Evolutionary conservation across 495 filamentous ascomycete genomes (phyloP).

Genomic region (Daldinia concentrica): DNA sequence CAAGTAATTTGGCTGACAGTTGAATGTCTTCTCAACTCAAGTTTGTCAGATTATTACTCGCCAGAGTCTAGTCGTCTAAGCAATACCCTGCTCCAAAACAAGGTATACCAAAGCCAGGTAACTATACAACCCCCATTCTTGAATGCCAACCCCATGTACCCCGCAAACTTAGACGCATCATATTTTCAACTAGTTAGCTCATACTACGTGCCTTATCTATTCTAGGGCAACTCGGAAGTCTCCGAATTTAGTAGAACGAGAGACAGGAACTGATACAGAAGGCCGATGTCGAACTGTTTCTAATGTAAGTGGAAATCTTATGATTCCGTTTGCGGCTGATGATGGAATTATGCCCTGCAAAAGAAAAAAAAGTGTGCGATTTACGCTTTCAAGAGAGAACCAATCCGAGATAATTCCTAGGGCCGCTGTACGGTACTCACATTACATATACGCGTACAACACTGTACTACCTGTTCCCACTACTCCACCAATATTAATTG

Average conservation of each 20-base stretch:
- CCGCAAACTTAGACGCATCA: neutral
- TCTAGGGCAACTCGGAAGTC: neutral
- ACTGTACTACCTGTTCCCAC: neutral
- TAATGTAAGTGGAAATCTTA: neutral
- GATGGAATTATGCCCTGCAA: neutral
- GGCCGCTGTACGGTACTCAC: neutral
- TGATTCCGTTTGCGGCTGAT: neutral
- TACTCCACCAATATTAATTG: neutral
- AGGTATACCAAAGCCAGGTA: neutral
- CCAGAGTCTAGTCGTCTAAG: neutral
- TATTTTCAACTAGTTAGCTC: neutral
- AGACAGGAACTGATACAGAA: neutral
- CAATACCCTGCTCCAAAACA: neutral
- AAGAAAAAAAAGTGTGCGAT: neutral
- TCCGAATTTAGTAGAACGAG: neutral
- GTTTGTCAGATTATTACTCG: neutral
- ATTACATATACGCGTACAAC: neutral
- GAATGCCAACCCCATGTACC: neutral
- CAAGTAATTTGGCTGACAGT: neutral
- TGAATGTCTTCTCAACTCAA: neutral
- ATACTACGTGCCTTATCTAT: neutral
- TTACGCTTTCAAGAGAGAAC: neutral
- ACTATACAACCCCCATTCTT: conserved; percentile 10
- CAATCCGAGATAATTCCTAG: neutral
- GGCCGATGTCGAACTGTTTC: neutral